These are phyloP conservation scores for Phytopythium boreale DNA, from an alignment of 352 stramenopile genomes.

Conservation along the genomic window DNA sequence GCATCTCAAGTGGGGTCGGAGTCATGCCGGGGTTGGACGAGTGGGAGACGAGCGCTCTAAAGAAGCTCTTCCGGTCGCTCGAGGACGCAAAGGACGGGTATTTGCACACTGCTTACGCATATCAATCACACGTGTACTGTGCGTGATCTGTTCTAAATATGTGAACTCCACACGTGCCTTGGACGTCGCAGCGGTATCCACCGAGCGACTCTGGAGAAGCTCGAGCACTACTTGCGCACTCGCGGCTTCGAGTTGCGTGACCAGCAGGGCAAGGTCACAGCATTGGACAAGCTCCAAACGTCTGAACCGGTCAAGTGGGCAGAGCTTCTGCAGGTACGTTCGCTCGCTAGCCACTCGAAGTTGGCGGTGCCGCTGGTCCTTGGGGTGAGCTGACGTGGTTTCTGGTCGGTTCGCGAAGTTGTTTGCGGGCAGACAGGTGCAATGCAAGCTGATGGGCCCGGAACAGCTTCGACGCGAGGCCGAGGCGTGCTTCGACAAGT, in stretches of 20 bases:
- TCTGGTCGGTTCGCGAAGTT: conserved; percentile 5
- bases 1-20: conserved; percentile 11
- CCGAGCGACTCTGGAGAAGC: conserved; percentile 4
- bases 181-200: conserved; percentile 15
- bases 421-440: conserved; percentile 24
- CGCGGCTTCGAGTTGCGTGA: conserved; percentile 14
- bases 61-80: conserved; percentile 46
- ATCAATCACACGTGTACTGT: no score
- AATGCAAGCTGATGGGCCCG: conserved; percentile 23
- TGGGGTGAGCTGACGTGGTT: not conserved
- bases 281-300: not conserved
- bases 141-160: no score
- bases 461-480: conserved; percentile 26
- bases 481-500: conserved; percentile 30
- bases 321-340: conserved; percentile 17
- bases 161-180: not conserved
- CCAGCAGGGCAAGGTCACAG: not conserved
- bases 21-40: conserved; percentile 29
- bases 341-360: not conserved
- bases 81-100: conserved; percentile 42
- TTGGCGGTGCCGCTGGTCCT: no score
- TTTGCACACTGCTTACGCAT: no score
- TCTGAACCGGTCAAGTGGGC: conserved; percentile 11
- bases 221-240: conserved; percentile 20
- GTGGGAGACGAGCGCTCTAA: conserved; percentile 48